Evolutionary conservation across 306 rosid genomes (phyloP), one percentile per base, ranked within the genome.

Genomic region (Myrica gale): DNA sequence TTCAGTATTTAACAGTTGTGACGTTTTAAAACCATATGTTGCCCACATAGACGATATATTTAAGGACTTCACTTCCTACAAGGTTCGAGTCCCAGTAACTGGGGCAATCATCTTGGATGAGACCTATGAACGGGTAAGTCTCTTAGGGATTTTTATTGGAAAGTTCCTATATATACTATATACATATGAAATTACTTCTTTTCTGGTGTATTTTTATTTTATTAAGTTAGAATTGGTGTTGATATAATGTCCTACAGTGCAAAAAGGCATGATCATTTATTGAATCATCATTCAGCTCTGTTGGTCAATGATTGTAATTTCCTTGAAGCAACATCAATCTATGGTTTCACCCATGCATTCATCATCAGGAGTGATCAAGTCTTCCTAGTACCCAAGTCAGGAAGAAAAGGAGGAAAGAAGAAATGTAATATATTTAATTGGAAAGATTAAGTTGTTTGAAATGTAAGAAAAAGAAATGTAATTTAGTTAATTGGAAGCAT

Each of bases 101-200:
- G 99, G 99, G 43, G 97, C 93, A 37, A 95, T 95, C 84, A 95
- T 95, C 87, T 88, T 95, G 76, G 99, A 95, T 86, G 97, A 95
- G 85, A 92, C 97, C 43, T 89, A 67, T 79, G 96, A 95, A 88
- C 82, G 99, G 97, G 99, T 95, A 83, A 88, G 93, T n/a, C 63
- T 47, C 50, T 43, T 56, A 32, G 20, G 67, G 13, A 53, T 5
- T 37, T 51, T 54, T 56, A 19, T 66, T 17, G 23, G 42, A n/a
- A 16, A 17, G 50, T 66, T 66, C 26, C 4, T 17, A 41, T 66
- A 43, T n/a, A 41, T 65, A 4, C 42, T 6, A 9, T 26, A 10
- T 26, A 60, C 32, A 17, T 17, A 3, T 65, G 20, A 9, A 16
- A 2, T 17, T n/a, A 15, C 50, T 8, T 37, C 7, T 16, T 7